phyloP scores from a whole-genome alignment of 306 rosid species.

The Malus orientalis region DNA sequence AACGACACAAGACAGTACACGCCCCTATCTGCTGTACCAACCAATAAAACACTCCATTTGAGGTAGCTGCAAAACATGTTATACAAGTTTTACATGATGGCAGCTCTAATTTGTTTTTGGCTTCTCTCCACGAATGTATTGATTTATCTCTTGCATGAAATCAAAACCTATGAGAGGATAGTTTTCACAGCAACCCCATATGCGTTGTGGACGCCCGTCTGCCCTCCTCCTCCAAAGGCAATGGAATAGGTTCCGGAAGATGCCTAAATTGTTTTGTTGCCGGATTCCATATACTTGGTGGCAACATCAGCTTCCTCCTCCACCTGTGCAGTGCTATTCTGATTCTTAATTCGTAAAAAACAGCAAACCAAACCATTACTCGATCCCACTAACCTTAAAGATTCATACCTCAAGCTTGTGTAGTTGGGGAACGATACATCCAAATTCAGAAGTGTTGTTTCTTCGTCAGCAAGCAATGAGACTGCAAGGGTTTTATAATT shows the following conservation, averaged over 20 bases:
- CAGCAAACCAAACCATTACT: not conserved
- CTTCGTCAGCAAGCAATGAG: not conserved
- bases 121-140: slow-evolving; percentile 3
- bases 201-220: too few relatives aligned
- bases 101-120: not conserved
- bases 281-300: not conserved
- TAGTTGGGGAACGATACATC: not conserved
- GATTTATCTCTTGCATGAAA: not conserved
- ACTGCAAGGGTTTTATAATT: not conserved
- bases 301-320: too few relatives aligned
- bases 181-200: not conserved
- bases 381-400: not conserved
- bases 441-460: not conserved
- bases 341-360: not conserved
- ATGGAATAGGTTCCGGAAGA: not conserved
- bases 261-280: not conserved
- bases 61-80: not conserved
- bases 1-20: not conserved
- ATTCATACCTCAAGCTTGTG: not conserved
- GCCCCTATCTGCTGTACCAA: too few relatives aligned
- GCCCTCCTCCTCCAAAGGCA: not conserved
- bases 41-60: not conserved
- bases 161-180: not conserved
- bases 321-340: not conserved
- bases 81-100: not conserved